A percentile compares a stretch with the other conserved stretches of the same genome.
phyloP scores from a whole-genome alignment of 257 asterid species.

The Primulina tabacum region DNA sequence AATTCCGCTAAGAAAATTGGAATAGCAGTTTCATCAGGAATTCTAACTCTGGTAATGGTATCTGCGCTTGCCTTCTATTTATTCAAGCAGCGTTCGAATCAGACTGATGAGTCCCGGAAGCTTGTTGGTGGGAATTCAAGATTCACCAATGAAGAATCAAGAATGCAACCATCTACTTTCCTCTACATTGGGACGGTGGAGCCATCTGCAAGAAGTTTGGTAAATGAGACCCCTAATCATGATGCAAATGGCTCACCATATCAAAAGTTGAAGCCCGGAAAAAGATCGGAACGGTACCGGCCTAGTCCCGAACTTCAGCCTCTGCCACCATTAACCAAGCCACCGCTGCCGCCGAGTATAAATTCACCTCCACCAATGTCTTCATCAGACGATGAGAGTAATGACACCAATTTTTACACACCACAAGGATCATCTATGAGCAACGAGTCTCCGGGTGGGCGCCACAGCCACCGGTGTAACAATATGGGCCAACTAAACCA shows the following conservation, averaged over 20 bases:
- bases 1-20: slow-evolving; percentile 58
- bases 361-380: slow-evolving; percentile 88
- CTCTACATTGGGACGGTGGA: slow-evolving; percentile 94
- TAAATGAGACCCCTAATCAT: slow-evolving; percentile 31
- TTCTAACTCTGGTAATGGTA: slow-evolving; percentile 60
- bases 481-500: slow-evolving; percentile 27
- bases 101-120: slow-evolving; percentile 54
- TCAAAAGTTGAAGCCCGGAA: slow-evolving; percentile 56
- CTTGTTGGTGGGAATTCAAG: slow-evolving; percentile 50
- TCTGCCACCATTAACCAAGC: slow-evolving; percentile 80
- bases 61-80: slow-evolving; percentile 57
- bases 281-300: slow-evolving; percentile 71
- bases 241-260: slow-evolving; percentile 62
- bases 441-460: slow-evolving; percentile 60
- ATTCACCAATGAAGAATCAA: slow-evolving; percentile 48
- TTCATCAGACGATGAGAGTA: slow-evolving; percentile 87
- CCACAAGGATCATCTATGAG: slow-evolving; percentile 84
- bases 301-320: slow-evolving; percentile 99
- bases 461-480: slow-evolving; percentile 34
- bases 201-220: slow-evolving; percentile 53
- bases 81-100: slow-evolving; percentile 46
- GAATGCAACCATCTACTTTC: slow-evolving; percentile 73
- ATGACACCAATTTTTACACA: slow-evolving; percentile 71
- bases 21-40: slow-evolving; percentile 52
- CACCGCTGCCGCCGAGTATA: slow-evolving; percentile 60